These are phyloP conservation scores for Chaetomium fimeti DNA, from an alignment of 495 filamentous ascomycete genomes.

Conservation along the genomic window DNA sequence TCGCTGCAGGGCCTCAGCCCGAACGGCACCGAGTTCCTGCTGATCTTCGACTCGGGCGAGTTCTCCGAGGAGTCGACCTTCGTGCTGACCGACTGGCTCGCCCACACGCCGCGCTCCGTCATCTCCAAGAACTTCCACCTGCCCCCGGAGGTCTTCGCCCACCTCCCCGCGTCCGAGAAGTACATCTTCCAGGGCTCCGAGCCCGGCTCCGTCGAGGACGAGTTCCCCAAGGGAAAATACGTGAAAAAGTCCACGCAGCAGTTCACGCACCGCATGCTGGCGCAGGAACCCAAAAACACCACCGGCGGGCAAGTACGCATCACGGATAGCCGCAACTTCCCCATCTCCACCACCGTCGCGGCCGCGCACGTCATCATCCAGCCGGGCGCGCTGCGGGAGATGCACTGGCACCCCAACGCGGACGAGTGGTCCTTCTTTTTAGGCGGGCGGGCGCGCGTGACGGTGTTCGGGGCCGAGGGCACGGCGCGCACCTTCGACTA, in stretches of 20 bases:
- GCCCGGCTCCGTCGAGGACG: conserved; percentile 48
- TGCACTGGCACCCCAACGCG: conserved; percentile 60
- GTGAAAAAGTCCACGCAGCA: conserved; percentile 59
- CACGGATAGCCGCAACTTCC: conserved; percentile 65
- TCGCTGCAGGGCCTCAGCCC: conserved; percentile 63
- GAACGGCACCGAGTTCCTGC: conserved; percentile 68
- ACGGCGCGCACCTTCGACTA: conserved; percentile 51
- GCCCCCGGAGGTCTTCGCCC: conserved; percentile 56
- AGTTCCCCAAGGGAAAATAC: conserved; percentile 45
- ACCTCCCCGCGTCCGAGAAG: conserved; percentile 58
- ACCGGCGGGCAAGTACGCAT: conserved; percentile 61
- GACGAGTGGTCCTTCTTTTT: conserved; percentile 60
- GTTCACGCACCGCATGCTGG: conserved; percentile 63
- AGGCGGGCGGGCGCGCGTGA: conserved; percentile 51
- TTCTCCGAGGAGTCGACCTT: conserved; percentile 74
- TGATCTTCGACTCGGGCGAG: conserved; percentile 66
- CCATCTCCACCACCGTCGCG: conserved; percentile 61
- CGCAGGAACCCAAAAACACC: conserved; percentile 52
- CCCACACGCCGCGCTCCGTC: conserved; percentile 62
- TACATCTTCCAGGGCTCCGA: conserved; percentile 66
- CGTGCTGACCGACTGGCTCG: conserved; percentile 64
- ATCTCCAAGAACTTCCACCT: conserved; percentile 65
- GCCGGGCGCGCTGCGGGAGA: conserved; percentile 58
- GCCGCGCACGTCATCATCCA: conserved; percentile 60
- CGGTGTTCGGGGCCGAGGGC: conserved; percentile 51